These are phyloP conservation scores for Avena atlantica DNA, from an alignment of 176 grass and related monocot species.

Conservation along the genomic window DNA sequence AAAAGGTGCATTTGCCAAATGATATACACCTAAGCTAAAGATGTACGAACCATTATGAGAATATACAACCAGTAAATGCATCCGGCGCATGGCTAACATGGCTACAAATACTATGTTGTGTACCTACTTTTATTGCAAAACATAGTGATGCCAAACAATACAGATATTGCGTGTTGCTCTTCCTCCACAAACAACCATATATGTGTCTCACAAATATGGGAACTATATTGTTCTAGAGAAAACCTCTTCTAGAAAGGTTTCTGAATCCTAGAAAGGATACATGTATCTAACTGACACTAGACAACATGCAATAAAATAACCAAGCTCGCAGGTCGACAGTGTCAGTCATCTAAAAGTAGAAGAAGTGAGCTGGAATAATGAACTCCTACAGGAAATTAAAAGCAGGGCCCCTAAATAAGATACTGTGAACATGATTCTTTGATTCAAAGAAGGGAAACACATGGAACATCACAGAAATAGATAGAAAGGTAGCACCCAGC, in stretches of 20 bases:
- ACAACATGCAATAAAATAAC: not conserved
- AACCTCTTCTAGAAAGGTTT: not conserved
- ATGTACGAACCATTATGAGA: not conserved
- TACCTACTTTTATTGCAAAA: not conserved
- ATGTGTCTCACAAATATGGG: not conserved
- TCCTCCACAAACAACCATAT: not conserved
- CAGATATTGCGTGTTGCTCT: not conserved
- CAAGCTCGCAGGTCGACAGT: not conserved
- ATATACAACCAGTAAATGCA: not conserved
- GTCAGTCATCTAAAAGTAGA: constrained; percentile 13
- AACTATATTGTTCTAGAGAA: not conserved
- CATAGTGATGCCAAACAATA: not conserved
- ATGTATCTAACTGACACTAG: constrained; percentile 2
- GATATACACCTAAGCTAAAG: not conserved
- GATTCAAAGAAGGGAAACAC: no score
- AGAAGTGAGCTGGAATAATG: no score
- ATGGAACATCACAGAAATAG: no score
- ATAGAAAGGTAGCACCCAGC: no score
- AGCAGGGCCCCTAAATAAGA: no score
- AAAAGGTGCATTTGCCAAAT: not conserved
- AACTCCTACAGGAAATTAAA: no score
- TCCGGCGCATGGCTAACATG: not conserved
- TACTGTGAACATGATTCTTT: no score
- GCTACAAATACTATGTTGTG: not conserved
- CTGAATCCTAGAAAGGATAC: constrained; percentile 12